These are phyloP conservation scores for Pythium guiyangense DNA, from an alignment of 352 stramenopile genomes.

Conservation along the genomic window DNA sequence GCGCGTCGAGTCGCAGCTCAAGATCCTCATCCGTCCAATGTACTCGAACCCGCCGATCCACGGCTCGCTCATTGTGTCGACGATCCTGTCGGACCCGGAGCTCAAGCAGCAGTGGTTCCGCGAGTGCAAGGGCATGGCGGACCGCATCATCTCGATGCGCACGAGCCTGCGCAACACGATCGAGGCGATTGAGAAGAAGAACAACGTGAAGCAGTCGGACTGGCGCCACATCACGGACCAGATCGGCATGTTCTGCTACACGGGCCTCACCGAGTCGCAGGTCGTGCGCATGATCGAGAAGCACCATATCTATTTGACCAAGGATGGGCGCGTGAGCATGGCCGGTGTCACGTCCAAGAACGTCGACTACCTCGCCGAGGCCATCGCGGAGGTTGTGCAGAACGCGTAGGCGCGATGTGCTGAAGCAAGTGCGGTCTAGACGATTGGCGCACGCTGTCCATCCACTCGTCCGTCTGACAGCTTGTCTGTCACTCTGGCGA, in stretches of 20 bases:
- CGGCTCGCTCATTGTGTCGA: slow-evolving; percentile 97
- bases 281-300: slow-evolving; percentile 92
- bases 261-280: slow-evolving; percentile 93
- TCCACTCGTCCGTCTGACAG: too few relatives aligned
- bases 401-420: slow-evolving; percentile 48
- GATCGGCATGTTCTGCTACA: slow-evolving; percentile 99
- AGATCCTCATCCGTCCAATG: slow-evolving; percentile 98
- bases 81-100: slow-evolving; percentile 91
- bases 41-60: slow-evolving; percentile 99
- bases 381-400: slow-evolving; percentile 92
- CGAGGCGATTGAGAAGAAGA: slow-evolving; percentile 71
- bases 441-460: too few relatives aligned
- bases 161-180: slow-evolving; percentile 74
- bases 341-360: slow-evolving; percentile 96
- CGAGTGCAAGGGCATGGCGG: slow-evolving; percentile 95
- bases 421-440: background rate
- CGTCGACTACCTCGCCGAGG: slow-evolving; percentile 94
- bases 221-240: slow-evolving; percentile 99
- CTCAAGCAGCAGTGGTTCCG: slow-evolving; percentile 93
- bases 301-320: slow-evolving; percentile 98
- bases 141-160: slow-evolving; percentile 95
- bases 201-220: slow-evolving; percentile 75
- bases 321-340: slow-evolving; percentile 98
- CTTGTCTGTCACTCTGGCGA: too few relatives aligned
- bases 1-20: slow-evolving; percentile 96